Conservation (phyloP, 352 stramenopile genomes). For the Thalassiosira pacifica region DNA sequence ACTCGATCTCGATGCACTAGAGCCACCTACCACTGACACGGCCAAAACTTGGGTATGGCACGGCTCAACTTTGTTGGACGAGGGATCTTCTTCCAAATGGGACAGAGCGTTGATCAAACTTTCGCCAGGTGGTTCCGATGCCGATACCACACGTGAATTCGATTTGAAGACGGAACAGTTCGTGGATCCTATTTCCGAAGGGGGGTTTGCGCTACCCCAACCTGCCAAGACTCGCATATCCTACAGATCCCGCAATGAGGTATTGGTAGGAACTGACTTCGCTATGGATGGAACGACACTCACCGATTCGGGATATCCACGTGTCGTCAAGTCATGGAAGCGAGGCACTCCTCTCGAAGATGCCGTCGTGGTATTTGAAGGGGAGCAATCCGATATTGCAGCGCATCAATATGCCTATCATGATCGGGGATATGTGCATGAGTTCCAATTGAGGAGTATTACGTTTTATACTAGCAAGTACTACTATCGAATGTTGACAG, state of each 20-base stretch:
- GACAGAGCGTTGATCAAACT: too few species aligned
- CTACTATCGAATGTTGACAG: slow-evolving; percentile 38
- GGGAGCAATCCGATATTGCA: slow-evolving; percentile 59
- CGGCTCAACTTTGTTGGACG: too few species aligned
- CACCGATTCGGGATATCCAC: slow-evolving; percentile 69
- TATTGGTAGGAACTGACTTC: slow-evolving; percentile 72
- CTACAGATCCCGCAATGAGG: slow-evolving; percentile 57
- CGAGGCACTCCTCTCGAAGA: slow-evolving; percentile 60
- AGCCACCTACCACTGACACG: too few species aligned
- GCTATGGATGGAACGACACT: slow-evolving; percentile 42
- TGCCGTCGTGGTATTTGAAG: slow-evolving; percentile 68
- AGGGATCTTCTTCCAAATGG: too few species aligned
- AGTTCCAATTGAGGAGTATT: slow-evolving; percentile 62
- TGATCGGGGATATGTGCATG: slow-evolving; percentile 59
- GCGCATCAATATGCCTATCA: slow-evolving; percentile 52
- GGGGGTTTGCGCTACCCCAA: slow-evolving; percentile 50
- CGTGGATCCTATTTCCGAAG: slow-evolving; percentile 30
- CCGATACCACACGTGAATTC: slow-evolving; percentile 65
- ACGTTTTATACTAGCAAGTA: slow-evolving; percentile 76
- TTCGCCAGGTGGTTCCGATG: slow-evolving; percentile 66
- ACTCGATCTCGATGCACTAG: slow-evolving; percentile 78
- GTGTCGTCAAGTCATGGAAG: slow-evolving; percentile 73
- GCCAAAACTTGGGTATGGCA: too few species aligned
- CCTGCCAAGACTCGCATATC: slow-evolving; percentile 65
- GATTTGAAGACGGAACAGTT: slow-evolving; percentile 57